Conservation (phyloP, 169 alveolate genomes). For the Cyclospora cayetanensis region DNA sequence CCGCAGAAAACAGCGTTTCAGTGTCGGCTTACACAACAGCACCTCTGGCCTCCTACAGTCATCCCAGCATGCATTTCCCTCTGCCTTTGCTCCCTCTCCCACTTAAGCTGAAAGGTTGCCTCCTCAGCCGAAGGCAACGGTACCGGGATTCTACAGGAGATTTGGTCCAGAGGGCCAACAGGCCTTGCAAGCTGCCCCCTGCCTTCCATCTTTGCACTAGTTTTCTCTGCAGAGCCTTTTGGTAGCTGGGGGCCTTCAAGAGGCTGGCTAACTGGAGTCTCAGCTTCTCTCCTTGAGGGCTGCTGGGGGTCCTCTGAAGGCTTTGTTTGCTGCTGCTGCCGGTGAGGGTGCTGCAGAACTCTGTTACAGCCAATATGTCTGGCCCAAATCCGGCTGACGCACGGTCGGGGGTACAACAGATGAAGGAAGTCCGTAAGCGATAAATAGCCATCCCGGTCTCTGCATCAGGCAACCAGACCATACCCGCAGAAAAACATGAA, state of each 20-base stretch:
- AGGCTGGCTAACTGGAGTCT: neutral
- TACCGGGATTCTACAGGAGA: too few relatives aligned
- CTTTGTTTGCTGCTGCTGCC: conserved; percentile 48
- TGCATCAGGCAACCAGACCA: neutral
- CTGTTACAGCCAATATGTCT: neutral
- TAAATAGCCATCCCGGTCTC: conserved; percentile 6
- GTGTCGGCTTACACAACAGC: neutral
- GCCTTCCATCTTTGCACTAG: too few relatives aligned
- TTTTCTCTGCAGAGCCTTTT: too few relatives aligned
- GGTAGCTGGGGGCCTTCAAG: neutral
- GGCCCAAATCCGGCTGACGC: neutral
- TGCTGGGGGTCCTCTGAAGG: neutral
- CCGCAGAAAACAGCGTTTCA: too few relatives aligned
- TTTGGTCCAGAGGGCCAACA: too few relatives aligned
- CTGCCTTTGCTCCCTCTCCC: neutral
- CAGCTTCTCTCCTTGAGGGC: neutral
- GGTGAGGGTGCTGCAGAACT: neutral
- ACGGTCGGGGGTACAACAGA: neutral
- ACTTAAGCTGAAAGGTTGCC: neutral
- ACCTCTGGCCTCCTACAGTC: neutral
- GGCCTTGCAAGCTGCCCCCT: too few relatives aligned
- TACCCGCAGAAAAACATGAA: neutral
- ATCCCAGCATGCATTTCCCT: neutral
- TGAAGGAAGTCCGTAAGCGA: neutral
- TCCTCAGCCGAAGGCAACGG: neutral